Base-by-base conservation (phyloP, 768 basidiomycete genomes). In the Naematelia encephala region DNA sequence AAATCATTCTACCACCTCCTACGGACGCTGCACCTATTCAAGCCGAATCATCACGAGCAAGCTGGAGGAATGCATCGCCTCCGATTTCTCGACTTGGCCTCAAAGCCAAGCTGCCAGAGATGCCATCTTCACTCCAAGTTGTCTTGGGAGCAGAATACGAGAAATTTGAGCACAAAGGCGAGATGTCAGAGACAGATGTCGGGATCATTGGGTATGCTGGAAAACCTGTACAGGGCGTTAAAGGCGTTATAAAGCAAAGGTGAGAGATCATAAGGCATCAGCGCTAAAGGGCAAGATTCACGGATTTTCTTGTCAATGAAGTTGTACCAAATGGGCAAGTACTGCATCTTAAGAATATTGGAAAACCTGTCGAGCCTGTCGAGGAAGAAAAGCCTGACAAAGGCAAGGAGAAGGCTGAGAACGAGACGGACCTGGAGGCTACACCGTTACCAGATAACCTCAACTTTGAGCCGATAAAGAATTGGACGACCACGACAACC, bases 181-280 rank as follows among this genome's bases (percentile, higher is more conserved):
- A n/a, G n/a, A n/a, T n/a, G n/a, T n/a, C n/a, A n/a, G 59, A 70
- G 39, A 49, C 52, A 26, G 69, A 73, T 39, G 67, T 70, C 46
- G 69, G 69, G 14, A 68, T 70, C 23, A 66, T 63, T 26, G 68
- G 62, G 13, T 69, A 65, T 64, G 68, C 57, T 23, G 68, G 68
- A 3, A 55, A 25, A 29, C 62, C 52, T 10, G 61, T 64, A 34
- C 58, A 56, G 43, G 65, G 67, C n/a, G 54, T 98, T 63, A 83
- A 86, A 52, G 94, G 90, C 3, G 94, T 98, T 70, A 97, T 98
- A 77, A 98, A 98, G 78, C 94, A 98, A 79, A 82, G 94, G 93
- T 91, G 58, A 61, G 83, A 39, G 8, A 8, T 16, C 34, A 39
- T 16, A 39, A 30, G 22, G 19, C 21, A 23, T 19, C 16, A 47